Evolutionary conservation across 768 basidiomycete species (phyloP), one percentile per base, ranked within the genome.

Genomic region (Floccularia luteovirens): DNA sequence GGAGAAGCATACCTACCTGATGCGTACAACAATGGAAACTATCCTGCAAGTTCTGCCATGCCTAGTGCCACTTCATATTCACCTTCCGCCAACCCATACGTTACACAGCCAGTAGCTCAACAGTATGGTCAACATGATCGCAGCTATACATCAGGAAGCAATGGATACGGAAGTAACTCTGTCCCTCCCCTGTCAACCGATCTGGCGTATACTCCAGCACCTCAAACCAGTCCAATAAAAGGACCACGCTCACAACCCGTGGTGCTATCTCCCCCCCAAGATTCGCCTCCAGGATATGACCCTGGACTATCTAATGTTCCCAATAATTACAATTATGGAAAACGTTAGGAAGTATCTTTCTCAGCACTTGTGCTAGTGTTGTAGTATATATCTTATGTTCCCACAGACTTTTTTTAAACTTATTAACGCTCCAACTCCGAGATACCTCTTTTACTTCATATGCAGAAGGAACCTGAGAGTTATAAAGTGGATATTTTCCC

Each of bases 231-330:
- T 51, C 71, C 74, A 23, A 50, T 68, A 28, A 67, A 52, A 39
- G 71, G 72, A 2, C 70, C 73, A 2, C 55, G 64, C 45, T 48
- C 61, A 6, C 65, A 60, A 12, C 61, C 62, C 24, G 51, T 48
- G 32, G 48, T 48, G 17, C 46, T 47, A 13, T 46, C 51, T 19
- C 48, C 50, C 16, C 48, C 60, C 19, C 67, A 67, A 12, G 84
- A 86, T 13, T 67, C 61, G 24, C 85, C 85, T 11, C 84, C 85
- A 21, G 65, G 60, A 38, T 88, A 88, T 52, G 83, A 87, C 20
- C 63, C 65, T 12, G 75, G 73, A 14, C 53, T 62, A 19, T 60
- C 74, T 16, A 64, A 64, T 41, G 49, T 67, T 21, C 60, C 70
- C n/a, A n/a, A n/a, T n/a, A n/a, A n/a, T n/a, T n/a, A n/a, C n/a